phyloP scores from a whole-genome alignment of 2,329 filamentous ascomycete species.

The Apiospora marii region DNA sequence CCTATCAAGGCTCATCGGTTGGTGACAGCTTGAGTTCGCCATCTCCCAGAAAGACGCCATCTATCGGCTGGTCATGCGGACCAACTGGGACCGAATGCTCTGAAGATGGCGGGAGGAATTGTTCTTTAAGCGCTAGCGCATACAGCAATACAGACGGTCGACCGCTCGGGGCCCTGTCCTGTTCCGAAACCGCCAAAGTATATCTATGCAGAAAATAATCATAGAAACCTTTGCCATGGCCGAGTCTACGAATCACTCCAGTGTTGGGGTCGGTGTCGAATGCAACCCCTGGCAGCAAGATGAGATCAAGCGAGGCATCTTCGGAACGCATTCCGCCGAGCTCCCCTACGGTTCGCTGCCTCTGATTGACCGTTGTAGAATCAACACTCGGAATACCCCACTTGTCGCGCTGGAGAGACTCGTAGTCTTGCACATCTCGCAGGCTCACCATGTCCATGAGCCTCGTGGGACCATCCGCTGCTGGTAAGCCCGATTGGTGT shows the following conservation, averaged over 20 bases:
- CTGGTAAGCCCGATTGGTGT: constrained; percentile 64
- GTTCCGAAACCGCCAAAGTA: constrained; percentile 48
- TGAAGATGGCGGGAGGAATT: constrained; percentile 70
- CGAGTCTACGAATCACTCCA: constrained; percentile 74
- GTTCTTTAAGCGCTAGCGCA: constrained; percentile 86
- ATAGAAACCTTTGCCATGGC: constrained; percentile 97
- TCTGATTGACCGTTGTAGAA: constrained; percentile 66
- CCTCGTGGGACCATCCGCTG: constrained; percentile 61
- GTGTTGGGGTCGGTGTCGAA: constrained; percentile 72
- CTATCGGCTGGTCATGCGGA: constrained; percentile 78
- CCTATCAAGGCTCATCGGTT: constrained; percentile 27
- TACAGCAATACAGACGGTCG: constrained; percentile 61
- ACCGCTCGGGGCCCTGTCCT: constrained; percentile 43
- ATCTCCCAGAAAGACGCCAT: constrained; percentile 78
- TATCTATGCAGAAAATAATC: constrained; percentile 90
- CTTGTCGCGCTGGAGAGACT: constrained; percentile 76
- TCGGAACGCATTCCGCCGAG: constrained; percentile 53
- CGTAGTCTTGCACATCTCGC: constrained; percentile 76
- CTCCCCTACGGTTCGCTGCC: constrained; percentile 78
- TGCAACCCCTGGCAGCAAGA: constrained; percentile 91
- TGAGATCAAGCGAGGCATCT: constrained; percentile 73
- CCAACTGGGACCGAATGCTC: constrained; percentile 76
- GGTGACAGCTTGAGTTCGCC: constrained; percentile 62
- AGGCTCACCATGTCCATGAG: constrained; percentile 97
- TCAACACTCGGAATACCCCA: constrained; percentile 96